phyloP scores from a whole-genome alignment of 2,329 filamentous ascomycete species.

The Aspergillus carbonarius region DNA sequence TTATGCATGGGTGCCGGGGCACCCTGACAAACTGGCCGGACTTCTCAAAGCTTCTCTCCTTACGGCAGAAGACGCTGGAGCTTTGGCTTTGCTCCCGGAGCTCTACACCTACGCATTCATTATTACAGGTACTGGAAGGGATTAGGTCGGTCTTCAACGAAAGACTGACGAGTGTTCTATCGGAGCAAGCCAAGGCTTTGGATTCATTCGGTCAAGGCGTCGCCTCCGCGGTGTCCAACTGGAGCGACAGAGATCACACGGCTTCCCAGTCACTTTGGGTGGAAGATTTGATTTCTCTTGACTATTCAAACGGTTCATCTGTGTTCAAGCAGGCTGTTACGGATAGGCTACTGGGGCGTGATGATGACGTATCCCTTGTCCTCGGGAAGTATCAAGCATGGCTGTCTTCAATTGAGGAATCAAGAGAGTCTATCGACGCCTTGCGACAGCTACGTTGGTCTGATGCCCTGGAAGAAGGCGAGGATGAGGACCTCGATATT shows the following conservation, averaged over 20 bases:
- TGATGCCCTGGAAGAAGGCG: constrained; percentile 40
- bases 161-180: constrained; percentile 64
- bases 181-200: constrained; percentile 63
- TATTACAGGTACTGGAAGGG: constrained; percentile 65
- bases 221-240: constrained; percentile 59
- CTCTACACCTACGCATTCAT: constrained; percentile 55
- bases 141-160: constrained; percentile 68
- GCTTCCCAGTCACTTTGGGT: constrained; percentile 66
- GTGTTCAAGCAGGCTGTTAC: constrained; percentile 69
- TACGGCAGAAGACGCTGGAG: constrained; percentile 69
- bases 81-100: constrained; percentile 70
- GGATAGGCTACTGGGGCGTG: constrained; percentile 70
- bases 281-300: constrained; percentile 60
- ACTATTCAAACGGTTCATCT: constrained; percentile 64
- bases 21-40: constrained; percentile 62
- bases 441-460: constrained; percentile 38
- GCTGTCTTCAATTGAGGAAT: constrained; percentile 66
- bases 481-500: constrained; percentile 39
- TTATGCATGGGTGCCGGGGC: constrained; percentile 62
- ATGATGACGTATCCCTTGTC: constrained; percentile 63
- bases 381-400: constrained; percentile 68
- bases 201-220: constrained; percentile 65
- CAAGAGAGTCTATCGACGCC: constrained; percentile 33
- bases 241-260: constrained; percentile 57
- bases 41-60: constrained; percentile 66